phyloP scores from a whole-genome alignment of 805 yeast species.

The Blastobotrys attinorum region DNA sequence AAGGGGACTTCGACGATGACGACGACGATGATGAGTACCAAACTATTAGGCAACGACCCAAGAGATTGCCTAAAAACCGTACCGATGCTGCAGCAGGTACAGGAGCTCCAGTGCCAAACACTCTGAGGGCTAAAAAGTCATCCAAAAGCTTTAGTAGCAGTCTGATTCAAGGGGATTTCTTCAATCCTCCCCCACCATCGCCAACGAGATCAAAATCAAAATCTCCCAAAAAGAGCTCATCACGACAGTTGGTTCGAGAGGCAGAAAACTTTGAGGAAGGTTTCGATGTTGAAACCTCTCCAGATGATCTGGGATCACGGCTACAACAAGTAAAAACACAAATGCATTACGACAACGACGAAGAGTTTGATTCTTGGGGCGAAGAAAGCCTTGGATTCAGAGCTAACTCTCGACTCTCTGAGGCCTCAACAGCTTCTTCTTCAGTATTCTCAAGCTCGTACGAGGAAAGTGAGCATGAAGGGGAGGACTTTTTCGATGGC shows the following conservation, averaged over 20 bases:
- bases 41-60: not conserved
- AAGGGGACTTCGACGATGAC: not conserved
- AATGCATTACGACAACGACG: not conserved
- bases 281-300: constrained; percentile 8
- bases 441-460: constrained; percentile 4
- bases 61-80: not conserved
- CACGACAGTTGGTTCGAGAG: not conserved
- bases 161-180: not conserved
- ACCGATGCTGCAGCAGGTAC: not conserved
- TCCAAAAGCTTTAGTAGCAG: not conserved
- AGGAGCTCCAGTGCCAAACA: not conserved
- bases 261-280: constrained; percentile 15
- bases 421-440: constrained; percentile 4
- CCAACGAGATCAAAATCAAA: not conserved
- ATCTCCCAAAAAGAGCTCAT: not conserved
- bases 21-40: not conserved
- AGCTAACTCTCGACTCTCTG: constrained; percentile 12
- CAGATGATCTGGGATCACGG: constrained; percentile 1
- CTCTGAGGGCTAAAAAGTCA: not conserved
- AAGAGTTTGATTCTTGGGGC: constrained; percentile 10
- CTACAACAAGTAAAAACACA: not conserved
- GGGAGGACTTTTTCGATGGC: constrained; percentile 15
- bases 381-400: constrained; percentile 11
- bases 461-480: constrained; percentile 12
- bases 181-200: constrained; percentile 1